These are phyloP conservation scores for Xylariales sp. DNA, from an alignment of 2,329 filamentous ascomycete species.

Conservation along the genomic window DNA sequence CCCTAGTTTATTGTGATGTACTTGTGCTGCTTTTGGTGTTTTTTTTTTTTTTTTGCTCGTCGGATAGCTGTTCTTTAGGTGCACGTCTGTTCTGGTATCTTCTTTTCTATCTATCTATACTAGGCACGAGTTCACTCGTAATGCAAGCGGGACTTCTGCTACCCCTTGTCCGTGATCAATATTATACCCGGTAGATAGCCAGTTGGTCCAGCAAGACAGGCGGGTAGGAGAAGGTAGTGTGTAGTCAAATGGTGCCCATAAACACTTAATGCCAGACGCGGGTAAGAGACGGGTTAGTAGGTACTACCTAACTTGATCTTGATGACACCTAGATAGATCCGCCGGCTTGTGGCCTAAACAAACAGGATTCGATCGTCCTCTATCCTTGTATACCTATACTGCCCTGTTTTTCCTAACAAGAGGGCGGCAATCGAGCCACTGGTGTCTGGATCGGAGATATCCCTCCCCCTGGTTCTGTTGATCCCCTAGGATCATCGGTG, in stretches of 20 bases:
- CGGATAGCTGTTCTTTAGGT: no score
- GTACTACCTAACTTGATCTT: background rate
- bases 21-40: no score
- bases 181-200: background rate
- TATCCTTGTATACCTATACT: conserved; percentile 6
- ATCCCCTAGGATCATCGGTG: conserved; percentile 14
- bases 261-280: background rate
- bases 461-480: conserved; percentile 20
- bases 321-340: background rate
- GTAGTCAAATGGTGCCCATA: background rate
- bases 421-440: conserved; percentile 35
- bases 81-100: no score
- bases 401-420: background rate
- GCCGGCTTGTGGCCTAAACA: conserved; percentile 2
- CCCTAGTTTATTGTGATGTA: background rate
- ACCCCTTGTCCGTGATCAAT: conserved; percentile 1
- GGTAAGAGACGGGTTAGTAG: background rate
- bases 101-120: no score
- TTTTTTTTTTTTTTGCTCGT: no score
- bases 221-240: background rate
- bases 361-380: conserved; percentile 6
- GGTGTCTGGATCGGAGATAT: conserved; percentile 30
- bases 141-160: background rate
- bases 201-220: background rate
- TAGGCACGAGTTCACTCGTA: background rate